A percentile compares a stretch with the other conserved stretches of the same genome.
phyloP scores from a whole-genome alignment of 257 asterid genomes.

The Anisodus tanguticus region DNA sequence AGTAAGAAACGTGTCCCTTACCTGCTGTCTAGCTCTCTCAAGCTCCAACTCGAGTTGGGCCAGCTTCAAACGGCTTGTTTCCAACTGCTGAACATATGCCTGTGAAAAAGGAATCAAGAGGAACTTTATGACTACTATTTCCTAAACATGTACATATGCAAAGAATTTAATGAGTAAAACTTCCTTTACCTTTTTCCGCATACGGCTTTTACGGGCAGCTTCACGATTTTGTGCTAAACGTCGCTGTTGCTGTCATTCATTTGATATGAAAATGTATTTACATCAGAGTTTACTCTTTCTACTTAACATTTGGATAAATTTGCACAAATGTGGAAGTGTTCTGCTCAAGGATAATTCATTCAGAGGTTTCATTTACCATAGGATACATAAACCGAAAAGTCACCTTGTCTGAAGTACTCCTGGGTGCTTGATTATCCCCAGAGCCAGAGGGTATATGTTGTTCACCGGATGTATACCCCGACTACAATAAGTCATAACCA shows the following conservation, averaged over 20 bases:
- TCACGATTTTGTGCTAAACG: slow-evolving; percentile 93
- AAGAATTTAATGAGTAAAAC: no score
- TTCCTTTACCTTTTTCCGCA: slow-evolving; percentile 75
- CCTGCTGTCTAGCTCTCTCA: slow-evolving; percentile 84
- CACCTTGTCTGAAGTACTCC: slow-evolving; percentile 73
- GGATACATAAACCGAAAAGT: no score
- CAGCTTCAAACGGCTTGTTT: slow-evolving; percentile 82
- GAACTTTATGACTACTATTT: not conserved
- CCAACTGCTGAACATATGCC: slow-evolving; percentile 94
- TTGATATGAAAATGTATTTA: no score
- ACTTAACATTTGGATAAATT: no score
- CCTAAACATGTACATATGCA: not conserved
- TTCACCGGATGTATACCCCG: slow-evolving; percentile 68
- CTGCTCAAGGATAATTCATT: no score
- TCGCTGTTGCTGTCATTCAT: slow-evolving; percentile 38
- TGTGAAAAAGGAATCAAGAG: slow-evolving; percentile 32
- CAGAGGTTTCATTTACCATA: no score
- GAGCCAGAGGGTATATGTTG: slow-evolving; percentile 56
- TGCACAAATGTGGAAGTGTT: no score
- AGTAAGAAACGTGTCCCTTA: slow-evolving; percentile 20
- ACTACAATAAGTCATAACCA: slow-evolving; percentile 36
- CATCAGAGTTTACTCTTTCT: no score
- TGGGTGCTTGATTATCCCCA: slow-evolving; percentile 58
- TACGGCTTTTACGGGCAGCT: slow-evolving; percentile 91
- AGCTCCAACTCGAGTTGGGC: slow-evolving; percentile 91